These are phyloP conservation scores for Carex littledalei DNA, from an alignment of 176 grass and related monocot species.

Conservation along the genomic window DNA sequence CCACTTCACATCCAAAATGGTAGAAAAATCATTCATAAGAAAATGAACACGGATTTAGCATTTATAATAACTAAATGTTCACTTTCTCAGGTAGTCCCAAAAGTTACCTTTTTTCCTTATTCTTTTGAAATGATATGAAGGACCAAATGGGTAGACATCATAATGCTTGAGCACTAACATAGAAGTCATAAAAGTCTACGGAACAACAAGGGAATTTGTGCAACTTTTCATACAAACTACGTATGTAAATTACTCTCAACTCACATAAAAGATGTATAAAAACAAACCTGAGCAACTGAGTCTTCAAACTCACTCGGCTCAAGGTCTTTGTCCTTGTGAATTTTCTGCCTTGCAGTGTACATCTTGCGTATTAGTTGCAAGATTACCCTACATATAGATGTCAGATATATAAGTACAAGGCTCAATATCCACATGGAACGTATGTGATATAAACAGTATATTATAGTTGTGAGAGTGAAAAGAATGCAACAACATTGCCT, in stretches of 20 bases:
- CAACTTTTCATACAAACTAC: neutral
- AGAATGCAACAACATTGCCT: neutral
- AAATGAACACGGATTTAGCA: neutral
- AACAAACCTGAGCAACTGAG: conserved; percentile 74
- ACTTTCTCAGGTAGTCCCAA: neutral
- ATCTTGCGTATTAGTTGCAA: conserved; percentile 28
- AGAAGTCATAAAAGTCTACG: neutral
- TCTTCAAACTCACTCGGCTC: conserved; percentile 91
- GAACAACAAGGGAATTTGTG: neutral
- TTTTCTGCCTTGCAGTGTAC: conserved; percentile 98
- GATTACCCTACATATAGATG: neutral
- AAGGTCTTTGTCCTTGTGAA: conserved; percentile 91
- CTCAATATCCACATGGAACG: neutral
- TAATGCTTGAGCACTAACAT: neutral
- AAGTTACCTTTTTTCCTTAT: neutral
- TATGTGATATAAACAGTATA: neutral
- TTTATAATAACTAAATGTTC: neutral
- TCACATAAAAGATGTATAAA: neutral
- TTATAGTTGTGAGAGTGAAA: neutral
- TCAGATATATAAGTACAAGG: neutral
- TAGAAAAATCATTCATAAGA: neutral
- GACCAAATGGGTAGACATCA: neutral
- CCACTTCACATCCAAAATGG: neutral
- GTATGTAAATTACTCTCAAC: neutral
- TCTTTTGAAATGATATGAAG: neutral